phyloP scores from a whole-genome alignment of 2,329 filamentous ascomycete genomes.

The Grosmannia serpens region DNA sequence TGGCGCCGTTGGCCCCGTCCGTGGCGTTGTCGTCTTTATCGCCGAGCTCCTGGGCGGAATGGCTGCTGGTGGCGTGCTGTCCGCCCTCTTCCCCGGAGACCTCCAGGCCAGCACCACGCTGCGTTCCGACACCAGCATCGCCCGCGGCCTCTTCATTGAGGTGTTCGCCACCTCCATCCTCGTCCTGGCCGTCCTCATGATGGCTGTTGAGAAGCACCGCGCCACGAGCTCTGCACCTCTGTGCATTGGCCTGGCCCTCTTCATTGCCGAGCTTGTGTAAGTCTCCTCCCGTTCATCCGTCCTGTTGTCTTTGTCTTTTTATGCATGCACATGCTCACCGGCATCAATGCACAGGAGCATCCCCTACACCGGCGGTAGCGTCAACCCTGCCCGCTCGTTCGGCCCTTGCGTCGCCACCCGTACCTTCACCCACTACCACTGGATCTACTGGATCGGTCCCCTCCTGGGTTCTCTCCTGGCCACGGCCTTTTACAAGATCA shows the following conservation, averaged over 20 bases:
- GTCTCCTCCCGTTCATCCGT: not conserved
- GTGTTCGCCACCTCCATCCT: conserved; percentile 54
- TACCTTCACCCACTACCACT: conserved; percentile 33
- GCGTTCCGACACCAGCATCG: conserved; percentile 34
- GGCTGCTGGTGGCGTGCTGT: conserved; percentile 44
- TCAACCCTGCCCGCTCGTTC: conserved; percentile 40
- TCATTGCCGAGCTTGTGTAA: conserved; percentile 40
- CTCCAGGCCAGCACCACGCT: conserved; percentile 45
- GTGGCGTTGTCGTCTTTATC: conserved; percentile 38
- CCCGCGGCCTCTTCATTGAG: conserved; percentile 54
- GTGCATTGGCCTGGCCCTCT: conserved; percentile 60
- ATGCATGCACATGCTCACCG: not conserved
- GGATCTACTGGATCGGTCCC: conserved; percentile 46
- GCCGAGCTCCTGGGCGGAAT: conserved; percentile 50
- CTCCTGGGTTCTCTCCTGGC: conserved; percentile 37
- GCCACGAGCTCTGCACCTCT: conserved; percentile 60
- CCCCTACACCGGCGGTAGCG: conserved; percentile 34
- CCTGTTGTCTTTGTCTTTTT: not conserved
- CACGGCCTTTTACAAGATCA: conserved; percentile 34
- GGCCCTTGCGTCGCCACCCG: conserved; percentile 33
- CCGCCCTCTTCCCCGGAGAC: conserved; percentile 44
- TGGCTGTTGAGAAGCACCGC: conserved; percentile 63
- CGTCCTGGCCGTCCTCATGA: conserved; percentile 55
- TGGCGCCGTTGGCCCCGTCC: conserved; percentile 41
- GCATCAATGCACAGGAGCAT: conserved; percentile 17